Percentiles rank a stretch among this genome's conserved stretches.
Conservation (phyloP, 164 flowering plant genomes). For the Brasenia schreberi region DNA sequence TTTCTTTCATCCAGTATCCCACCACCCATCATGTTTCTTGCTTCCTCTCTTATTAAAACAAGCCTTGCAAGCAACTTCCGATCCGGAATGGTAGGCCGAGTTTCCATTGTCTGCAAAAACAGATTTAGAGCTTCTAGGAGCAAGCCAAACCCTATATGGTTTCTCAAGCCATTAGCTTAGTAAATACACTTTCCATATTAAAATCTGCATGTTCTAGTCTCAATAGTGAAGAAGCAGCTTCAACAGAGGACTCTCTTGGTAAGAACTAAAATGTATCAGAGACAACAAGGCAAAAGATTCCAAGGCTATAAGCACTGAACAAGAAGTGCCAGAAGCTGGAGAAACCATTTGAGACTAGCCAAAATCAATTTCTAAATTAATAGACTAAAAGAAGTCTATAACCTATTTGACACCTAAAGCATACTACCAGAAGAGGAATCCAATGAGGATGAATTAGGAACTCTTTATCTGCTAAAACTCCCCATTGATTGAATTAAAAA, state of each 20-base stretch:
- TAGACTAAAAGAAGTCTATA: too few relatives aligned
- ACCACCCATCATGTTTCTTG: constrained; percentile 98
- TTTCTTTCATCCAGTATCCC: constrained; percentile 95
- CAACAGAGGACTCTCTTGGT: background rate
- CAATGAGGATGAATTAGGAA: too few relatives aligned
- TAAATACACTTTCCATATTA: too few relatives aligned
- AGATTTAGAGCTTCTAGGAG: background rate
- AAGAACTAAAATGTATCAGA: background rate
- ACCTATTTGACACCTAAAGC: too few relatives aligned
- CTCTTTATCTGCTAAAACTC: too few relatives aligned
- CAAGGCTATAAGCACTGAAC: background rate
- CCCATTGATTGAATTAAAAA: too few relatives aligned
- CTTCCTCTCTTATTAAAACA: constrained; percentile 92
- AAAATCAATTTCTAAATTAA: too few relatives aligned
- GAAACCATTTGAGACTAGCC: too few relatives aligned
- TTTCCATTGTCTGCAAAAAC: constrained; percentile 69
- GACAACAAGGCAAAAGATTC: background rate
- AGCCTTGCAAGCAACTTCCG: constrained; percentile 90
- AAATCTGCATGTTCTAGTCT: background rate
- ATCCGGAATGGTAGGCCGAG: constrained; percentile 68
- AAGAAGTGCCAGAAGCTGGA: too few relatives aligned
- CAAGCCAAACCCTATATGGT: too few relatives aligned
- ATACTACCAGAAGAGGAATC: too few relatives aligned
- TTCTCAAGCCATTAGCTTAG: too few relatives aligned
- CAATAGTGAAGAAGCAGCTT: background rate